Evolutionary conservation across 208 protist genomes (phyloP), one percentile per base, ranked within the genome.

Genomic region (Leishmania martiniquensis): DNA sequence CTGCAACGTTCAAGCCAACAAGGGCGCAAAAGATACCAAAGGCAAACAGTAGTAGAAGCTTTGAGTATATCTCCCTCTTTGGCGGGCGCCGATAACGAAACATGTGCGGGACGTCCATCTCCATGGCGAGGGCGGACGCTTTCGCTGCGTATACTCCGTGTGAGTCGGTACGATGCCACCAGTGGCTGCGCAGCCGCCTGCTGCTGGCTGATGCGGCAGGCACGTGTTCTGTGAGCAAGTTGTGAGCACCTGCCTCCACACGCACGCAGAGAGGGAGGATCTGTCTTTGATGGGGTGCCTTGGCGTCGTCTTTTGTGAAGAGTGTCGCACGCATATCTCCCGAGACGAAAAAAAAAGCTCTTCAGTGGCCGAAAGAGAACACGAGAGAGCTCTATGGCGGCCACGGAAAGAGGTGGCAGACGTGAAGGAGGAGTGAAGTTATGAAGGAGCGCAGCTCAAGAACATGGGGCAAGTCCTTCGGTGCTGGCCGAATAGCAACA

Each of bases 31-130:
- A 82, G 22, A 77, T 65, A 22, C 70, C 45, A 25, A 82, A 82
- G n/a, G 49, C 39, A 15, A 77, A 60, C 0, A 82, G 72, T 0
- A 59, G 13, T 39, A 65, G 2, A 7, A 82, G 65, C 39, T 82
- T 82, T 13, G 32, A 20, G 32, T 60, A 66, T 22, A 82, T 22
- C 44, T 82, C 78, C 32, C 39, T 68, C 57, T 37, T 54, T 29
- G 78, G 72, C 25, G 78, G 78, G 39, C 49, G 42, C 25, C 78
- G 70, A 4, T 42, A 76, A n/a, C 78, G 71, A 25, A 82, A 82
- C 54, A 57, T 62, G 62, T 52, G 32, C 2, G 72, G 65, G 0
- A 68, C 65, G 4, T 82, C 78, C 72, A 49, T 74, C 25, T 74
- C n/a, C 4, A 1, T 34, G 32, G 66, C 29, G 44, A 12, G 66